phyloP scores from a whole-genome alignment of 768 basidiomycete genomes.

The Rhodotorula diobovata region DNA sequence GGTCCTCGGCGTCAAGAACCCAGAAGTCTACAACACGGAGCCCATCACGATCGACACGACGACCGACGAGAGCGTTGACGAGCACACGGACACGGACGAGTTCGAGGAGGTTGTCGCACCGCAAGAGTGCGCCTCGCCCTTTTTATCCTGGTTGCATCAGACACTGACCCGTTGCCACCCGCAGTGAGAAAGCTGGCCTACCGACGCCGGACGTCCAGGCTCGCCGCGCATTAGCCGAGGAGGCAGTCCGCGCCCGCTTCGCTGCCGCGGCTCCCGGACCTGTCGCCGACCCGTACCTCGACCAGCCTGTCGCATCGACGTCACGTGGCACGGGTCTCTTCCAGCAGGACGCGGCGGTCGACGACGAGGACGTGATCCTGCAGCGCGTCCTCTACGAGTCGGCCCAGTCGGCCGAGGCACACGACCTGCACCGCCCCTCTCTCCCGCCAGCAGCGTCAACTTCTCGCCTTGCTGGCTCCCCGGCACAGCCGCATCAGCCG shows the following conservation, averaged over 20 bases:
- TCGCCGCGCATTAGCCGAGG: slow-evolving; percentile 27
- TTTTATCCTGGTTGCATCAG: not conserved
- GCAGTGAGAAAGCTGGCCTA: not conserved
- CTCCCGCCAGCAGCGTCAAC: not conserved
- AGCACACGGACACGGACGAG: slow-evolving; percentile 52
- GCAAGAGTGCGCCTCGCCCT: slow-evolving; percentile 2
- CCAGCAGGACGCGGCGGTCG: slow-evolving; percentile 29
- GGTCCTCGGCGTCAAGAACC: slow-evolving; percentile 78
- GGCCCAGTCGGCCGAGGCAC: slow-evolving; percentile 5
- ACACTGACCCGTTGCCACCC: not conserved
- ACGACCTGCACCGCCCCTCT: not conserved
- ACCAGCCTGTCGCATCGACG: slow-evolving; percentile 2
- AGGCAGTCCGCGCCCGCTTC: slow-evolving; percentile 28
- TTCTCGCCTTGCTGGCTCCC: not conserved
- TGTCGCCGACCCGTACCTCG: slow-evolving; percentile 30
- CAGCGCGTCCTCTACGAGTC: slow-evolving; percentile 63
- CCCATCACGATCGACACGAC: slow-evolving; percentile 74
- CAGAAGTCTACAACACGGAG: slow-evolving; percentile 51
- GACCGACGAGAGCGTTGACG: slow-evolving; percentile 47
- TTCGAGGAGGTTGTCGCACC: slow-evolving; percentile 35
- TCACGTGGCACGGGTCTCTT: slow-evolving; percentile 1
- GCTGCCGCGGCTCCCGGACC: not conserved
- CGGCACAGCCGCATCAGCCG: not conserved
- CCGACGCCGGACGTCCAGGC: slow-evolving; percentile 27
- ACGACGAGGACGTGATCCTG: slow-evolving; percentile 58